Evolutionary conservation across 495 filamentous ascomycete species (phyloP), one percentile per base, ranked within the genome.

Genomic region (Aspergillus homomorphus): DNA sequence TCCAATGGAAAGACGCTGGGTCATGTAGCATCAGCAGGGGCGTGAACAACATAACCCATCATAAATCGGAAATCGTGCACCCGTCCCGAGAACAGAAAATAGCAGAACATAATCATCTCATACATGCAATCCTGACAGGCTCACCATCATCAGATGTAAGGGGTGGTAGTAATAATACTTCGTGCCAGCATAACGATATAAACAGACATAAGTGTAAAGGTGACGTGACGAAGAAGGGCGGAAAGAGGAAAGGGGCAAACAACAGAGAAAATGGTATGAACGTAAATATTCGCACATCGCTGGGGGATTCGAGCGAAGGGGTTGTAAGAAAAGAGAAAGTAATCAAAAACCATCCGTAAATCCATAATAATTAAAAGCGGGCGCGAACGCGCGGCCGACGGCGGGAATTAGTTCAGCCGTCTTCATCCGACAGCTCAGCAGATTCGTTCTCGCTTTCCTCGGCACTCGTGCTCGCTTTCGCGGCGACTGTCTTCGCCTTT

Each of bases 401-500:
- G 48, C 22, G 46, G 65, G 56, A 38, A 58, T 48, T 5, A 24
- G 59, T 54, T 76, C 65, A 79, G 63, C 77, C 78, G 48, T 80
- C 77, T 56, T 82, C 80, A 57, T 82, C 80, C 19, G 75, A 75
- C 9, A 71, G 63, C 19, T 73, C 71, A 26, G 74, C 80, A 18
- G 78, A 80, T 41, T 81, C 80, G 56, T 71, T 67, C 56, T 80
- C 77, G 60, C 80, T 81, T 30, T 74, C 77, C 12, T 81, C 78
- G 16, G 69, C 78, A 51, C 73, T 80, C 16, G 67, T 67, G 50
- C 68, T 79, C 21, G 66, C 63, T 51, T 72, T 67, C 1, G 62
- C 33, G 16, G 58, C 58, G 23, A 62, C 62, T 18, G 59, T 68
- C 73, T 82, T 83, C 49, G 68, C 63, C 60, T 81, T 83, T 66